These are phyloP conservation scores for Eudorina sp. DNA, from an alignment of 139 green algal species.

Conservation along the genomic window DNA sequence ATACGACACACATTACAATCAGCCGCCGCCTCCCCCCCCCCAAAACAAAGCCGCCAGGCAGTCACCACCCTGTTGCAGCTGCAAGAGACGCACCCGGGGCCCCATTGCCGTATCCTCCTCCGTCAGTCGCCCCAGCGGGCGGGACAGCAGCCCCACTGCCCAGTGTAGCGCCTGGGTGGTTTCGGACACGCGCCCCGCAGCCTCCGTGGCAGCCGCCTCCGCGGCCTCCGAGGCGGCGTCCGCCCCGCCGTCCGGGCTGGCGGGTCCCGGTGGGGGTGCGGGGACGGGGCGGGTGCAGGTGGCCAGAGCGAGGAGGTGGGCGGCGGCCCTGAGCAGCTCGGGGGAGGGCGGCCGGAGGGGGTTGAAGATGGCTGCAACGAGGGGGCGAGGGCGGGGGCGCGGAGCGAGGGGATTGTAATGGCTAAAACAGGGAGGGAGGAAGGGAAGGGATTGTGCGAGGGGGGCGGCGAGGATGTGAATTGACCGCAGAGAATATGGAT, in stretches of 20 bases:
- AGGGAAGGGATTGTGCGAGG: too few species aligned
- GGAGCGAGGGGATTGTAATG: not conserved
- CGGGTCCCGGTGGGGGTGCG: not conserved
- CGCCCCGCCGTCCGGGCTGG: not conserved
- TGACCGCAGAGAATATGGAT: too few species aligned
- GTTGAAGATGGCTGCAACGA: conserved; percentile 36
- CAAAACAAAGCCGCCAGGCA: too few species aligned
- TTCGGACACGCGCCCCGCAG: not conserved
- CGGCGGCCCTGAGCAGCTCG: not conserved
- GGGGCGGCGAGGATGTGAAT: too few species aligned
- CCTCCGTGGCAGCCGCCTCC: not conserved
- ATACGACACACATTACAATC: too few species aligned
- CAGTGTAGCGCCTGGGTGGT: conserved; percentile 8
- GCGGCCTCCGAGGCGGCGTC: not conserved
- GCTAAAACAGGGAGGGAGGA: too few species aligned
- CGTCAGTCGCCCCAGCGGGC: not conserved
- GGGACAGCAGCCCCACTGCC: conserved; percentile 11
- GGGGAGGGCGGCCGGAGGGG: not conserved
- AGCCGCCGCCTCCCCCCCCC: too few species aligned
- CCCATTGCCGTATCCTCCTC: not conserved
- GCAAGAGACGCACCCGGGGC: not conserved
- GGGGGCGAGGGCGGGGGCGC: not conserved
- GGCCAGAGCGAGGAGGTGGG: conserved; percentile 16
- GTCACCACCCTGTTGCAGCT: too few species aligned
- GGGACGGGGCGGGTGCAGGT: conserved; percentile 10